Evolutionary conservation across 169 alveolate species (phyloP).

Genomic region (Plasmodium knowlesi): DNA sequence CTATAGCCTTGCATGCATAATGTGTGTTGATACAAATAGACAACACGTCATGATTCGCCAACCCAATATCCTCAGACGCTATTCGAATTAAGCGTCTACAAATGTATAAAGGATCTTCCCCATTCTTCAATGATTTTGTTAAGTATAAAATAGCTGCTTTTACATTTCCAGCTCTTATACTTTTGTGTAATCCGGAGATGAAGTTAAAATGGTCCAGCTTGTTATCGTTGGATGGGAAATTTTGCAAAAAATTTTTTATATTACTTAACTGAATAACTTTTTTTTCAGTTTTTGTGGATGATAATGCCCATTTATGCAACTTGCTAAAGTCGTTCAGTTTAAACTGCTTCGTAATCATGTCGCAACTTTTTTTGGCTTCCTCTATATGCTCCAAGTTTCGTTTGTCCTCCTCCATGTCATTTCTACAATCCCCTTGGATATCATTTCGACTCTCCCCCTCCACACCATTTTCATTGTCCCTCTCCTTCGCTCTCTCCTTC

Average conservation of each 20-base stretch:
- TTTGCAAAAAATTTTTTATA: conserved; percentile 63
- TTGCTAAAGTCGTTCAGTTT: neutral
- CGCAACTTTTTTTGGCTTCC: neutral
- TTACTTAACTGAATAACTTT: conserved; percentile 19
- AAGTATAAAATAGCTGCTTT: conserved; percentile 71
- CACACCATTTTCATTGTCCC: neutral
- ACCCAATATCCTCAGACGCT: conserved; percentile 72
- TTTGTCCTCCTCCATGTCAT: neutral
- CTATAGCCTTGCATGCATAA: conserved; percentile 74
- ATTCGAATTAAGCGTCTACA: conserved; percentile 74
- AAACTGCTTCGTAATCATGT: neutral
- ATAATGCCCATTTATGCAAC: neutral
- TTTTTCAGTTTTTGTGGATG: conserved; percentile 22
- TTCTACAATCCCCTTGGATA: no score
- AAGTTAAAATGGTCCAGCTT: conserved; percentile 66
- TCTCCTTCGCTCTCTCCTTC: neutral
- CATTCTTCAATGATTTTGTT: conserved; percentile 62
- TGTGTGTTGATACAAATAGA: conserved; percentile 67
- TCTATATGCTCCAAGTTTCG: neutral
- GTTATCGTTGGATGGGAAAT: conserved; percentile 65
- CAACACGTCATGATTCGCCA: conserved; percentile 61
- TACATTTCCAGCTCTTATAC: conserved; percentile 71
- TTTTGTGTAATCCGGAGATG: conserved; percentile 71
- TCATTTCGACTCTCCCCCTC: neutral
- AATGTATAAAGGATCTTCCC: conserved; percentile 73